Evolutionary conservation across 352 stramenopile genomes (phyloP), one percentile per base, ranked within the genome.

Genomic region (Phytophthora lateralis): DNA sequence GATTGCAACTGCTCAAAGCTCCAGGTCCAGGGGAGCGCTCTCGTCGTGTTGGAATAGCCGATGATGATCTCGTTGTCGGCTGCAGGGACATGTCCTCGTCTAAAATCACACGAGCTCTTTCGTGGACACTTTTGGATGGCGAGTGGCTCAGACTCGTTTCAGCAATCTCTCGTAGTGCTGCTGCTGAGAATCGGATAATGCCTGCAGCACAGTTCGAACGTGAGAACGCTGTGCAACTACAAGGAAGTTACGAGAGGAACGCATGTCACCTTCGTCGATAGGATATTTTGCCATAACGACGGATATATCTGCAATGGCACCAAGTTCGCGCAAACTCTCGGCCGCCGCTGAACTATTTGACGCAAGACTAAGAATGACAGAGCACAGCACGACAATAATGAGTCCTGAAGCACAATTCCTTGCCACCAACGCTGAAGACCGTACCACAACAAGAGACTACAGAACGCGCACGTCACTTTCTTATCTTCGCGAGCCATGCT

Each of bases 221-320:
- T 55, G 32, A 57, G 21, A 43, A 44, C 55, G 29, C 12, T 38
- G 41, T 37, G 18, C 26, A 18, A 50, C 24, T 51, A 29, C 45
- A 27, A 2, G 20, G 6, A 37, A 9, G 1, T 27, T 8, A 21
- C 29, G n/a, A 34, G 20, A 46, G 20, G 15, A 52, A 49, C 20
- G 20, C 7, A 49, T n/a, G 17, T 58, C 21, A 81, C 75, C 80
- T 78, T 89, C 82, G 38, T 90, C 78, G 2, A 77, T 63, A 12
- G 82, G 82, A 64, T 89, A 88, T 48, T 89, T 91, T 8, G 80
- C 82, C 80, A 91, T 88, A 9, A 85, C 71, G 5, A 90, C 67
- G 4, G 82, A 91, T 0, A 91, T 55, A 45, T 91, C 82, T 2
- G 76, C 60, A n/a, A 91, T 89, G 7, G 69, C 80, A 43, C 75